Base-by-base conservation (phyloP, 208 protist species). In the Endotrypanum monterogeii region DNA sequence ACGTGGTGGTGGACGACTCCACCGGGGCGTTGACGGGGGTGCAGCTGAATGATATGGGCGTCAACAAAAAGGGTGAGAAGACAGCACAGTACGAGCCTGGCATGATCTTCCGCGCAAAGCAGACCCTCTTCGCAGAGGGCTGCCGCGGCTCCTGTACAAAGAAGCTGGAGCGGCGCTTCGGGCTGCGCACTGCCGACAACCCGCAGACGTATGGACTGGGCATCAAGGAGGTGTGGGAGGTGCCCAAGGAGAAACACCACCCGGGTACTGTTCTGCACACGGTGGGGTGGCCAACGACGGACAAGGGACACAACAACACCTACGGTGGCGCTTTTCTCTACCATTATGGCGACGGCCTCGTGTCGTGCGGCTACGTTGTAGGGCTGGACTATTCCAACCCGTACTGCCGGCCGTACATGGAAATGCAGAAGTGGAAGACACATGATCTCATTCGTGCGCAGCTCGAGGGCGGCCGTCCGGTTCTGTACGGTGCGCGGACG, bases 321-420 rank as follows among this genome's bases (percentile, higher is more conserved):
- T 99, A 98, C 80, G 98, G 98, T 66, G 99, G 99, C 12, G 96
- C 96, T 37, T 99, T 98, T 71, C 78, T 99, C 35, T 99, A 99
- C 81, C 98, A 99, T 84, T 89, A 98, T 67, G 92, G 98, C 35
- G 85, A 97, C 69, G 86, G 92, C 46, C 75, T 95, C 20, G 80
- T 99, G 8, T 86, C 92, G 14, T 88, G 98, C 67, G 98, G 98
- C 55, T 98, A 97, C 68, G 98, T 99, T 23, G 84, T 98, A n/a
- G 98, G 98, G 28, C 88, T 99, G 9, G 99, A 99, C 82, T 99
- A 99, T 82, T 76, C 62, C 20, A 99, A 99, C 81, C 98, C 98
- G 23, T 98, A 98, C 82, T 83, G 97, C 37, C 91, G 89, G 37
- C 98, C 98, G 0, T 99, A 99, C 88, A 85, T 95, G 79, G 97